Evolutionary conservation across 768 basidiomycete species (phyloP).

Genomic region (Suillus tomentosus): DNA sequence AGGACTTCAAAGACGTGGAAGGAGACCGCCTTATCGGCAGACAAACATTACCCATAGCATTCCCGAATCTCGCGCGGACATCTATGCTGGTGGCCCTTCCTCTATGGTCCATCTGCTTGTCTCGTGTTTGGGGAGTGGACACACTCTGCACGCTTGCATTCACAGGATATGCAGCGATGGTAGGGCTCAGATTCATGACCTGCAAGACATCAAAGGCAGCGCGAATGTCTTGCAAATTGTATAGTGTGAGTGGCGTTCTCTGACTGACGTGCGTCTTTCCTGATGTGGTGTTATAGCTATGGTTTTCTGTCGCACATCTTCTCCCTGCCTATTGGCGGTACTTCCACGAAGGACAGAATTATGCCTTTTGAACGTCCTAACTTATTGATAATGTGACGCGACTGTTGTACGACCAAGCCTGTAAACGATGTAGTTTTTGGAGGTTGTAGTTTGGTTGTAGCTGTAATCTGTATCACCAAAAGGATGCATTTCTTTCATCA

Average conservation of each 20-base stretch:
- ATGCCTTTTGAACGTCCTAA: background rate
- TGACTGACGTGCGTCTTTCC: background rate
- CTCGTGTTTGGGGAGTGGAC: constrained; percentile 23
- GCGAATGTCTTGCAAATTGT: constrained; percentile 25
- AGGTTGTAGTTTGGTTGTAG: background rate
- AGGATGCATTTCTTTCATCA: background rate
- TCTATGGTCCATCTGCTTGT: constrained; percentile 27
- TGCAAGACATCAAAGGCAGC: constrained; percentile 21
- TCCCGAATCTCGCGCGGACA: constrained; percentile 28
- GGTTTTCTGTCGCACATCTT: constrained; percentile 14
- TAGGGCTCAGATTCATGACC: constrained; percentile 23
- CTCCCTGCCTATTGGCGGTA: constrained; percentile 17
- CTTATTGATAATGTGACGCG: background rate
- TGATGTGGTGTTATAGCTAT: constrained; percentile 3
- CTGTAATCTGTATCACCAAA: background rate
- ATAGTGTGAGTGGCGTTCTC: constrained; percentile 21
- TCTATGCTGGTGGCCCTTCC: constrained; percentile 25
- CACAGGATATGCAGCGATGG: constrained; percentile 19
- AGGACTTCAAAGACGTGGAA: constrained; percentile 39
- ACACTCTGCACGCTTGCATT: constrained; percentile 18
- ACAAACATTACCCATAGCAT: constrained; percentile 42
- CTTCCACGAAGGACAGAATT: background rate
- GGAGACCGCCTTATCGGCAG: constrained; percentile 41
- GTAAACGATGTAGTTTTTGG: background rate
- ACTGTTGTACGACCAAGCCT: background rate